A percentile compares a stretch with the other conserved stretches of the same genome.
These are phyloP conservation scores for Dactylellina drechsleri DNA, from an alignment of 2,329 filamentous ascomycete genomes.

Conservation along the genomic window DNA sequence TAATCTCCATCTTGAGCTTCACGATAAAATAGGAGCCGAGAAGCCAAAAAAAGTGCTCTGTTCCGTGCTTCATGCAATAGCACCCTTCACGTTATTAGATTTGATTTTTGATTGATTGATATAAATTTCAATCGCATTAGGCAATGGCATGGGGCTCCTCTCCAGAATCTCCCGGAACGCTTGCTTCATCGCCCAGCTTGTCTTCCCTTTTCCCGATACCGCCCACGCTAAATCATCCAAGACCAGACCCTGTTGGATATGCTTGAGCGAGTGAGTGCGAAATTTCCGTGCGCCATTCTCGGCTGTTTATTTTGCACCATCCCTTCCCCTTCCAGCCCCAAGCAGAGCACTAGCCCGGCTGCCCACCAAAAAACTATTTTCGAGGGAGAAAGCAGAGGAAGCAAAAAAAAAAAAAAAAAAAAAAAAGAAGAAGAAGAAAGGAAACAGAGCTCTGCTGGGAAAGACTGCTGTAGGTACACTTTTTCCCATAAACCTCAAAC, in stretches of 20 bases:
- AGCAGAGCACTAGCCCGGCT: background rate
- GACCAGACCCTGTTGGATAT: no score
- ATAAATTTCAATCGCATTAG: constrained; percentile 1
- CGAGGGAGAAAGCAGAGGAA: no score
- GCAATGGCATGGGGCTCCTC: constrained; percentile 5
- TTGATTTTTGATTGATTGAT: background rate
- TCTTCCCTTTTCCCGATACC: constrained; percentile 23
- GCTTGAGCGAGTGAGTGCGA: no score
- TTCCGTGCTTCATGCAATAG: constrained; percentile 10
- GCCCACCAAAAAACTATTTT: background rate
- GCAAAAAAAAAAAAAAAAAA: no score
- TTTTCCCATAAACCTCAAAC: constrained; percentile 1
- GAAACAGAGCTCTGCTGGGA: no score
- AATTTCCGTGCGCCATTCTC: no score
- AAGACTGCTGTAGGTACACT: background rate
- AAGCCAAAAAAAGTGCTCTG: background rate
- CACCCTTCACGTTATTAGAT: no score
- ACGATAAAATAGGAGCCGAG: background rate
- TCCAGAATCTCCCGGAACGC: constrained; percentile 20
- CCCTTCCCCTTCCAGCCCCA: background rate
- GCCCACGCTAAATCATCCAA: constrained; percentile 6
- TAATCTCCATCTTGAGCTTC: no score
- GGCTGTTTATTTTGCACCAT: background rate
- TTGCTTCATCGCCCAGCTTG: no score
- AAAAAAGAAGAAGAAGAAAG: background rate